Evolutionary conservation across 768 basidiomycete species (phyloP), one percentile per base, ranked within the genome.

Genomic region (Lactarius trivialis): DNA sequence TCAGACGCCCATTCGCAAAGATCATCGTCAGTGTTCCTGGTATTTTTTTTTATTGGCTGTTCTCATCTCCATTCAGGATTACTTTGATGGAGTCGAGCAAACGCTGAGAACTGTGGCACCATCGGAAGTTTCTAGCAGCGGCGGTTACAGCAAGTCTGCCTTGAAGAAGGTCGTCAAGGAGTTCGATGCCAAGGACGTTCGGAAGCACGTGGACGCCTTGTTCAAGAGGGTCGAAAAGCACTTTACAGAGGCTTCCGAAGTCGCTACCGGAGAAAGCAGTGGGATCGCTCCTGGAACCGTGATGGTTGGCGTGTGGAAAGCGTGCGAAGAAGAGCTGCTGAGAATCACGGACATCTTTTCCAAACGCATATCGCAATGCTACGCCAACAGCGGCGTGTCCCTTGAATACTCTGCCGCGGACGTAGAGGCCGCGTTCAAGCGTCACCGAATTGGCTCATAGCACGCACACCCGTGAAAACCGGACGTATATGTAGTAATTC

Each of bases 161-260:
- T 76, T 96, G n/a, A 92, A 91, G 73, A 92, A 91, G 70, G 80
- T 90, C 15, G 75, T 92, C 54, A 93, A 91, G 70, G 95, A 97
- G 69, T 88, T 85, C 72, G 87, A 82, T 64, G 76, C 84, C 41
- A 98, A 97, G 74, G 96, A 98, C 72, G 76, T 98, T 14, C 86
- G 91, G 39, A 96, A 96, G 72, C 81, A 89, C 63, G 77, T 96
- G 56, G 96, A 98, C 59, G 82, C 82, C 8, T 78, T 98, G 39
- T 88, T 86, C 74, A 91, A 91, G 71, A 85, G 96, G 11, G 91
- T 98, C 32, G 92, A 96, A 74, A 98, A 98, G 73, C 96, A 98
- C 71, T 98, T 97, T 70, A 87, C 87, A 7, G 91, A 94, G 68
- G 84, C 83, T 1, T 85, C 86, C 11, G 88, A 87, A 65, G 87